These are phyloP conservation scores for Acacia crassicarpa DNA, from an alignment of 306 rosid genomes.

Conservation along the genomic window DNA sequence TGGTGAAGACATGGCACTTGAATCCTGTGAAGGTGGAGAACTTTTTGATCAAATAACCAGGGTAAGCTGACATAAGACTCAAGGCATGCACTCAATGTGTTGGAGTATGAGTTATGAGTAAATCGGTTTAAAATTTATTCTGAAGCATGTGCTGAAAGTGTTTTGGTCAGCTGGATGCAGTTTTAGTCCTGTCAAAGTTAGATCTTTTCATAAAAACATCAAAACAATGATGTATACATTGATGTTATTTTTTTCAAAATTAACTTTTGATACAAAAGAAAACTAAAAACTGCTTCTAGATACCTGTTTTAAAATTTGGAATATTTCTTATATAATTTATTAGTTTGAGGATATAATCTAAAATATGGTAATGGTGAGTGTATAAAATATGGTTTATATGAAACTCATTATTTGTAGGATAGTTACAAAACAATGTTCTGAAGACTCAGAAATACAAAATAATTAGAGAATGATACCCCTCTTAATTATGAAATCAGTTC, in stretches of 20 bases:
- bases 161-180: neutral
- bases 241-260: neutral
- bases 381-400: neutral
- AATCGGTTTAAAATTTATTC: neutral
- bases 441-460: neutral
- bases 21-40: conserved; percentile 99
- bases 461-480: neutral
- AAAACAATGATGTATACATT: neutral
- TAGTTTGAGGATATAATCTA: neutral
- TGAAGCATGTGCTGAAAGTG: neutral
- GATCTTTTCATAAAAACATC: neutral
- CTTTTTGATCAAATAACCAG: conserved; percentile 98
- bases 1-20: conserved; percentile 94
- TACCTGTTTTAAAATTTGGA: neutral
- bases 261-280: neutral
- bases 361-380: neutral
- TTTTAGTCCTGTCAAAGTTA: neutral
- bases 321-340: neutral
- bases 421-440: neutral
- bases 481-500: neutral
- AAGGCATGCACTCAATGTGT: conserved; percentile 21
- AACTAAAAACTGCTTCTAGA: neutral
- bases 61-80: conserved; percentile 58
- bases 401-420: neutral
- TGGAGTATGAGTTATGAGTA: neutral